phyloP scores from a whole-genome alignment of 441 rosid species.

The Rhodomyrtus psidioides region DNA sequence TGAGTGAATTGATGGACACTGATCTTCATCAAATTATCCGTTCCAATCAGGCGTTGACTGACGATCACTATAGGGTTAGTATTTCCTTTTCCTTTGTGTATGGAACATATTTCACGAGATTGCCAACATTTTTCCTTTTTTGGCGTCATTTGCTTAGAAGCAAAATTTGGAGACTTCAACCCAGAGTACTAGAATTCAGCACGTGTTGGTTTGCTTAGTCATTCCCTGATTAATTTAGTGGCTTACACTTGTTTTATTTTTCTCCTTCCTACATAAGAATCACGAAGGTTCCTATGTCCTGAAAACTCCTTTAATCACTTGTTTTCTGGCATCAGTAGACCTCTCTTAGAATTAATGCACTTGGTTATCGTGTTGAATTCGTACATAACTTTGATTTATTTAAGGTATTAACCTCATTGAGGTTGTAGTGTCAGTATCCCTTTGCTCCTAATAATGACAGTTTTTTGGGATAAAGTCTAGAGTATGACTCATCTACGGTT shows the following conservation, averaged over 20 bases:
- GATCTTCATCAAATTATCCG: slow-evolving; percentile 14
- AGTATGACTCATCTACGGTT: not conserved
- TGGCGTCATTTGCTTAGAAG: not conserved
- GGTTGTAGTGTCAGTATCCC: not conserved
- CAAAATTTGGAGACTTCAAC: not conserved
- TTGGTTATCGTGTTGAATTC: not conserved
- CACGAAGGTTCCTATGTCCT: not conserved
- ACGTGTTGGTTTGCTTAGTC: not conserved
- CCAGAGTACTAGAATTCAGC: not conserved
- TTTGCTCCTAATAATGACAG: not conserved
- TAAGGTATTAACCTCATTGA: not conserved
- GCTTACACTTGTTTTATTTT: not conserved
- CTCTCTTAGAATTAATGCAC: not conserved
- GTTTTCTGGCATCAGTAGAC: not conserved
- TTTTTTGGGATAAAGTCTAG: not conserved
- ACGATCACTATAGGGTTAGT: slow-evolving; percentile 12
- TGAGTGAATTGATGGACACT: slow-evolving; percentile 12
- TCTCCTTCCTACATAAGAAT: not conserved
- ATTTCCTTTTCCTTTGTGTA: not conserved
- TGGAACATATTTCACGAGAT: not conserved
- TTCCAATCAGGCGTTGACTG: slow-evolving; percentile 10
- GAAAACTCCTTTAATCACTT: not conserved
- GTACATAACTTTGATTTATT: not conserved
- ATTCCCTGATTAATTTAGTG: not conserved
- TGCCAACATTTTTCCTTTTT: not conserved